Percentiles rank a stretch among this genome's conserved stretches.
These are phyloP conservation scores for Suillus subaureus DNA, from an alignment of 768 basidiomycete species.

Conservation along the genomic window DNA sequence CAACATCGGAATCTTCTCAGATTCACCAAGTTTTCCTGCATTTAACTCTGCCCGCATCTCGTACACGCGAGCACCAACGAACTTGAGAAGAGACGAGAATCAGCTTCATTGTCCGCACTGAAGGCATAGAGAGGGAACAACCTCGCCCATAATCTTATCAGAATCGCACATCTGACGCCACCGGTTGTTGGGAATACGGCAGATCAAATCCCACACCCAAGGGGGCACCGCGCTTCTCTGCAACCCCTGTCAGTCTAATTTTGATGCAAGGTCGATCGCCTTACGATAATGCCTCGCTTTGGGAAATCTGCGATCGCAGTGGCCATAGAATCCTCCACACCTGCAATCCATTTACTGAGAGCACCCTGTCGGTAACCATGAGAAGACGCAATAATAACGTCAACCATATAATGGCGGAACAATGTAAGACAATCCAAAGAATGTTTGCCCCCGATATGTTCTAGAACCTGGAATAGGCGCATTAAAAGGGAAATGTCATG, in stretches of 20 bases:
- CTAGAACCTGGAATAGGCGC: constrained; percentile 51
- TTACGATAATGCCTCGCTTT: constrained; percentile 62
- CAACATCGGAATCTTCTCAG: no score
- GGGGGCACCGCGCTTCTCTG: constrained; percentile 35
- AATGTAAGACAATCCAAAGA: constrained; percentile 69
- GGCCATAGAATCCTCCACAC: constrained; percentile 65
- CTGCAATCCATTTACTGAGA: constrained; percentile 66
- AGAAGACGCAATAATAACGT: constrained; percentile 66
- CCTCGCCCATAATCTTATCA: constrained; percentile 50
- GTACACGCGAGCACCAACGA: constrained; percentile 70
- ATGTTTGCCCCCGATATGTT: constrained; percentile 55
- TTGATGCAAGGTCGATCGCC: background rate
- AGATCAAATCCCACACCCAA: constrained; percentile 38
- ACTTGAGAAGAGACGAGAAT: background rate
- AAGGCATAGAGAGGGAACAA: constrained; percentile 28
- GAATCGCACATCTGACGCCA: no score
- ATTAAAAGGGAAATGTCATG: constrained; percentile 3
- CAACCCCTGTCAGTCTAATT: no score
- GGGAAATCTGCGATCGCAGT: constrained; percentile 81
- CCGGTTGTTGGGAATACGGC: no score
- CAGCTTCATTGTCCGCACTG: background rate
- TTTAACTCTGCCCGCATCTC: constrained; percentile 31
- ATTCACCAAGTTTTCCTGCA: constrained; percentile 42
- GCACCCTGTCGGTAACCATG: constrained; percentile 76
- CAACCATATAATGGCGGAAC: constrained; percentile 80